Evolutionary conservation across 2,329 filamentous ascomycete species (phyloP).

Genomic region (Aspergillus sp.): DNA sequence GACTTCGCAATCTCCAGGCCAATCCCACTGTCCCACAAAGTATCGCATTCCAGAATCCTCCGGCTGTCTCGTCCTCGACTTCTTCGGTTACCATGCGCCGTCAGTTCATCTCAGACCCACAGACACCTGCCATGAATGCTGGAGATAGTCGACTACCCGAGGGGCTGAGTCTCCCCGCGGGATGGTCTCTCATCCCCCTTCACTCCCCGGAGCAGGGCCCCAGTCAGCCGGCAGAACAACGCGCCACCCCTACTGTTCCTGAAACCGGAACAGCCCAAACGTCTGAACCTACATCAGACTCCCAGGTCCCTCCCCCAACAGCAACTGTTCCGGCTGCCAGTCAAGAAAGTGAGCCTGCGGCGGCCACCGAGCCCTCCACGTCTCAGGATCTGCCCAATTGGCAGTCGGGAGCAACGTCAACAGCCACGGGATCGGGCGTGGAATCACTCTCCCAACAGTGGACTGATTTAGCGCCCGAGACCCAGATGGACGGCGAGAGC

Average conservation of each 20-base stretch:
- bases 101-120: constrained; percentile 34
- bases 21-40: constrained; percentile 19
- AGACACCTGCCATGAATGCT: constrained; percentile 36
- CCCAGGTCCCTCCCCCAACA: neutral
- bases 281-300: neutral
- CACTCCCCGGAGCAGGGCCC: constrained; percentile 22
- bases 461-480: constrained; percentile 31
- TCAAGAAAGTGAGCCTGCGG: neutral
- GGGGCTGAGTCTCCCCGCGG: constrained; percentile 55
- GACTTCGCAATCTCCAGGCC: constrained; percentile 59
- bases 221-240: constrained; percentile 6
- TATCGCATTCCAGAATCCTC: constrained; percentile 14
- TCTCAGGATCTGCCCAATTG: constrained; percentile 22
- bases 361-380: constrained; percentile 1
- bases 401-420: constrained; percentile 15
- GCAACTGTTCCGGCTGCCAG: constrained; percentile 3
- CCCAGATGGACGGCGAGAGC: constrained; percentile 15
- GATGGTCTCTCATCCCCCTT: constrained; percentile 44
- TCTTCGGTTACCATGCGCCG: constrained; percentile 27
- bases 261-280: neutral
- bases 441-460: constrained; percentile 35
- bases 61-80: constrained; percentile 22
- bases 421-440: constrained; percentile 14
- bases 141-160: constrained; percentile 53
- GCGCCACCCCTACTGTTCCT: constrained; percentile 10